Evolutionary conservation across 129 eudicot genomes (phyloP).

Genomic region (Artemisia annua): DNA sequence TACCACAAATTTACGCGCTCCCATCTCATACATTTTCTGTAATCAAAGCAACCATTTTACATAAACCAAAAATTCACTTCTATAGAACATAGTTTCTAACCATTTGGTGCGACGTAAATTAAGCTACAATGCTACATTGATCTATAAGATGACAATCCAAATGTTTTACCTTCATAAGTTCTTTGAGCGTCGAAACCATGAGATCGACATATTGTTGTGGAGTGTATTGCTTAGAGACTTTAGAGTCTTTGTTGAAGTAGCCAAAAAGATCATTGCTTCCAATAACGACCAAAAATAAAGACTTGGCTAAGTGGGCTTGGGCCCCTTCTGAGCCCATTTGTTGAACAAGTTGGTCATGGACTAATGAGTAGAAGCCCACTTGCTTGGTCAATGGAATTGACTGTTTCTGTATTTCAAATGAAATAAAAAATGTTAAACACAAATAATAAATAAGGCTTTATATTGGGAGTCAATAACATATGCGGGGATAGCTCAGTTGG

Average conservation of each 20-base stretch:
- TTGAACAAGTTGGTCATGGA: conserved; percentile 43
- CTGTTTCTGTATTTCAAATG: conserved; percentile 34
- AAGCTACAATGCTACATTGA: too few species aligned
- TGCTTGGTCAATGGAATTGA: conserved; percentile 58
- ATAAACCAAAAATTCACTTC: too few species aligned
- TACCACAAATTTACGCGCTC: conserved; percentile 66
- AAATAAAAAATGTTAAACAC: too few species aligned
- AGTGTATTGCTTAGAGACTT: conserved; percentile 37
- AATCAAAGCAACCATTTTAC: not conserved
- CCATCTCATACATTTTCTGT: conserved; percentile 52
- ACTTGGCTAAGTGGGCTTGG: conserved; percentile 51
- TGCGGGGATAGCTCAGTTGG: conserved; percentile 44
- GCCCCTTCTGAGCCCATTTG: conserved; percentile 44
- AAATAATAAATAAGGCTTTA: too few species aligned
- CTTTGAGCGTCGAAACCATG: conserved; percentile 56
- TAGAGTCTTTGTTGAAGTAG: conserved; percentile 52
- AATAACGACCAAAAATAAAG: conserved; percentile 59
- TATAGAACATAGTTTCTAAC: too few species aligned
- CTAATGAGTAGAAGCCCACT: conserved; percentile 43
- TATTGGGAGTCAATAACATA: too few species aligned
- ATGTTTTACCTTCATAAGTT: conserved; percentile 52
- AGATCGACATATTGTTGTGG: conserved; percentile 64
- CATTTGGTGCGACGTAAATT: too few species aligned
- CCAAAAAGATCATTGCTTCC: conserved; percentile 88
- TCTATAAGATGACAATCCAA: not conserved